Base-by-base conservation (phyloP, 768 basidiomycete species). In the Termitomyces sp. region DNA sequence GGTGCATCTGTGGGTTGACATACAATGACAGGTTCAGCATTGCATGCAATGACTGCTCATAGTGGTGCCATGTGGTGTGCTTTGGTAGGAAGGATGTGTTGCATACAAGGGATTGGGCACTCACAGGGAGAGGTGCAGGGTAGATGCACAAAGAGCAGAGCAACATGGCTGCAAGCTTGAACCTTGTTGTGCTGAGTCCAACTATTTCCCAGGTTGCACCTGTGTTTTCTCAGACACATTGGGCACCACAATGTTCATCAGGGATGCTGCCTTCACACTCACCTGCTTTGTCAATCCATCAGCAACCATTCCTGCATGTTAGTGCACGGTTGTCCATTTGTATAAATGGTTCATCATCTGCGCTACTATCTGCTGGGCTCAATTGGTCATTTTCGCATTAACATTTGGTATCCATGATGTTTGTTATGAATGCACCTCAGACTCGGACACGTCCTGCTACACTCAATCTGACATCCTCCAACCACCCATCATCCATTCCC, bases 391-490 rank as follows among this genome's bases (percentile, higher is more conserved):
- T 24, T 8, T 52, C 49, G 18, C 30, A 18, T 31, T 31, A 31
- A 11, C 37, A 41, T 31, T 27, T 20, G 13, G 3, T 11, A 13
- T 31, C 39, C 15, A 30, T 9, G 24, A 22, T 37, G 6, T 52
- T 53, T 12, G 52, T 27, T 9, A 16, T 18, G 7, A 16, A n/a
- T 8, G 30, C 6, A 15, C 13, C 20, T 0, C 47, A 22, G 8
- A 31, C n/a, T 24, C 37, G 5, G 34, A 15, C 24, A n/a, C 68
- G 68, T 2, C 78, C 76, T 2, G 66, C 73, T 0, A 73, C 75
- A 0, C 68, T 77, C 27, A 64, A 66, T 12, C 47, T 63, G 2
- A 30, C 18, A 61, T 73, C 18, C 24, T 54, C 30, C 18, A 56
- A 54, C 51, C 5, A 33, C n/a, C 8, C 41, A 2, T 58, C 58